A percentile compares a stretch with the other conserved stretches of the same genome.
These are phyloP conservation scores for Didymella keratinophila DNA, from an alignment of 2,329 filamentous ascomycete species.

Conservation along the genomic window DNA sequence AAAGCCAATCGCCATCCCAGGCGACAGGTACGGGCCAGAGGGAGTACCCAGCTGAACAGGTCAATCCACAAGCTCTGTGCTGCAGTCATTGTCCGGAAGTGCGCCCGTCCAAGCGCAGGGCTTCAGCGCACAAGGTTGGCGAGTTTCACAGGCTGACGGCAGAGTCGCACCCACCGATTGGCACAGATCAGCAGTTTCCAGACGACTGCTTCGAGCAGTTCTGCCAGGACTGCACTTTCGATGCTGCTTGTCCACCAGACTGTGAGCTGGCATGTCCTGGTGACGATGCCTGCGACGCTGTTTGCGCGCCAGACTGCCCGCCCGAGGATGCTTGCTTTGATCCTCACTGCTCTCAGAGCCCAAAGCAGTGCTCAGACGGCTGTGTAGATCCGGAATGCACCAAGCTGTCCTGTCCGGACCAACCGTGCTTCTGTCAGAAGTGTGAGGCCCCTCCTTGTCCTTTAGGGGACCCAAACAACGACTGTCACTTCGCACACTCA, in stretches of 20 bases:
- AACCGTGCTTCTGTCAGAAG: slow-evolving; percentile 47
- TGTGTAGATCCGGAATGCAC: slow-evolving; percentile 49
- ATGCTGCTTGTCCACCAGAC: slow-evolving; percentile 37
- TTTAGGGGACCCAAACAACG: slow-evolving; percentile 39
- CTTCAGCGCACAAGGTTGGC: slow-evolving; percentile 41
- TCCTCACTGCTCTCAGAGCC: slow-evolving; percentile 43
- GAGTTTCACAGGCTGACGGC: slow-evolving; percentile 39
- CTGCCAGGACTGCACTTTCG: slow-evolving; percentile 47
- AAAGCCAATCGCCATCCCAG: slow-evolving; percentile 24
- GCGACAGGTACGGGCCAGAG: slow-evolving; percentile 21
- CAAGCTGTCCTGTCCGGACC: slow-evolving; percentile 40
- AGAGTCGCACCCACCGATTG: slow-evolving; percentile 25
- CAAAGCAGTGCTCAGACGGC: slow-evolving; percentile 39
- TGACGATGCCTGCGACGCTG: slow-evolving; percentile 41
- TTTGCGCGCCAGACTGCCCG: slow-evolving; percentile 41
- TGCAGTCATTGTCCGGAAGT: slow-evolving; percentile 41
- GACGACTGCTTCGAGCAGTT: slow-evolving; percentile 47
- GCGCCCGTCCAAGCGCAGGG: slow-evolving; percentile 46
- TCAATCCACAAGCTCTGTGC: slow-evolving; percentile 37
- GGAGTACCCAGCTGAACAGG: slow-evolving; percentile 38
- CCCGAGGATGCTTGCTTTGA: slow-evolving; percentile 48
- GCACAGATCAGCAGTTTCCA: slow-evolving; percentile 42
- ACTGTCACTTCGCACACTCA: slow-evolving; percentile 47
- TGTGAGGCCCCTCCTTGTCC: slow-evolving; percentile 45
- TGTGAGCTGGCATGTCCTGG: slow-evolving; percentile 38